Percentiles rank a stretch among this genome's conserved stretches.
Conservation (phyloP, 495 filamentous ascomycete genomes). For the Bombardia bombarda region DNA sequence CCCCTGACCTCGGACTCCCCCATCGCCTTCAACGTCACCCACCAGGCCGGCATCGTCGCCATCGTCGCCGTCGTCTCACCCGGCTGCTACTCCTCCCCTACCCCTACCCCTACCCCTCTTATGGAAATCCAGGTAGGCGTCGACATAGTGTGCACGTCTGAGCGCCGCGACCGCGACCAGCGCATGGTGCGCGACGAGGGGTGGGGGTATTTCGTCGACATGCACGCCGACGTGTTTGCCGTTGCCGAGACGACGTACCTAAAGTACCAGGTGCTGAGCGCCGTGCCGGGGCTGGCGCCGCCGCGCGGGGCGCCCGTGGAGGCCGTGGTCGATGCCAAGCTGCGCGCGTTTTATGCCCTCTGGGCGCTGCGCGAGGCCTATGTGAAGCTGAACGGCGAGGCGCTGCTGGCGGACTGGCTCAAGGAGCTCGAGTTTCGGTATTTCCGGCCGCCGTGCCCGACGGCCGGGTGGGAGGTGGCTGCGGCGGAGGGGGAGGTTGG, state of each 20-base stretch:
- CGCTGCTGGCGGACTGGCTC: conserved; percentile 74
- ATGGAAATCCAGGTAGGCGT: conserved; percentile 45
- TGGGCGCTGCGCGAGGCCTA: conserved; percentile 90
- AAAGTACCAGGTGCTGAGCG: conserved; percentile 22
- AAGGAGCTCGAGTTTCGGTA: conserved; percentile 39
- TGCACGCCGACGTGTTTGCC: conserved; percentile 72
- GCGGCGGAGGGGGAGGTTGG: conserved; percentile 8
- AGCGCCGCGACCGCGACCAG: conserved; percentile 51
- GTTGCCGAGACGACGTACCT: conserved; percentile 29
- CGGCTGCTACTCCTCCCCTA: neutral
- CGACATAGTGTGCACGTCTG: conserved; percentile 69
- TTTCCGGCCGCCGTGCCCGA: conserved; percentile 26
- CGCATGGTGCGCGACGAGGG: conserved; percentile 35
- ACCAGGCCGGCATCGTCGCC: conserved; percentile 74
- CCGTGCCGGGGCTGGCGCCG: conserved; percentile 14
- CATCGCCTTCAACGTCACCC: conserved; percentile 81
- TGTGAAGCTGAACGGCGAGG: conserved; percentile 89
- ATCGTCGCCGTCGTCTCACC: conserved; percentile 35
- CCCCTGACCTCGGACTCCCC: conserved; percentile 18
- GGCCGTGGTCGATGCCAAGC: conserved; percentile 24
- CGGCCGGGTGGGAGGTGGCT: conserved; percentile 11
- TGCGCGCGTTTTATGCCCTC: conserved; percentile 77
- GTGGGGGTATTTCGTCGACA: conserved; percentile 62
- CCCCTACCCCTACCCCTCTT: conserved; percentile 1
- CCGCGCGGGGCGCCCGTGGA: conserved; percentile 11